A percentile compares a stretch with the other conserved stretches of the same genome.
Evolutionary conservation across 2,329 filamentous ascomycete species (phyloP).

Genomic region (Teratosphaeria pseudoeucalypti): DNA sequence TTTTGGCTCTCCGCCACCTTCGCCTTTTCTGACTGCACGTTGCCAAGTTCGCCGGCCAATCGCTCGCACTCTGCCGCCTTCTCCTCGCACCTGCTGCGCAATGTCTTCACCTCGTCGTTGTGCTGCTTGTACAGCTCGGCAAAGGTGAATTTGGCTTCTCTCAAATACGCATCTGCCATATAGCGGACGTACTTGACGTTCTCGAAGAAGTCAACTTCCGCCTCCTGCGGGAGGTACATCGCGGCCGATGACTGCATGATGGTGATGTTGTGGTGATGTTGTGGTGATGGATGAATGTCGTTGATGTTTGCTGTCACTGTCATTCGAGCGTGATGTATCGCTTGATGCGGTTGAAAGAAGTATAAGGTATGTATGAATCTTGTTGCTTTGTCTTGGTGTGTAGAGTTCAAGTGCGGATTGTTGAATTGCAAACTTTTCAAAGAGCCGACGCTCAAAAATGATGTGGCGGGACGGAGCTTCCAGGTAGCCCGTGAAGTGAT

Average conservation of each 20-base stretch:
- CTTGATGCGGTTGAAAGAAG: background rate
- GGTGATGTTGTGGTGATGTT: background rate
- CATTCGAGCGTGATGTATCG: background rate
- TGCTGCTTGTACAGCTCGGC: background rate
- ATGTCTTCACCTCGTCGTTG: background rate
- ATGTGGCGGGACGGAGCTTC: background rate
- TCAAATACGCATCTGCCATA: background rate
- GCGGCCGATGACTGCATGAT: background rate
- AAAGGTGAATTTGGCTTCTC: background rate
- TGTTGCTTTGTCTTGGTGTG: background rate
- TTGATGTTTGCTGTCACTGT: background rate
- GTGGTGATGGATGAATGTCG: background rate
- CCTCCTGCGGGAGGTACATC: background rate
- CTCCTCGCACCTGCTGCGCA: background rate
- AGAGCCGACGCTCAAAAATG: background rate
- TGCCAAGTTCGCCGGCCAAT: background rate
- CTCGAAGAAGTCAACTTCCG: background rate
- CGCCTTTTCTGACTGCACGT: background rate
- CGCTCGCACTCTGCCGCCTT: background rate
- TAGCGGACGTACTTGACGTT: background rate
- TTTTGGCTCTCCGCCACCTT: background rate
- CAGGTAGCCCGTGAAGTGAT: background rate
- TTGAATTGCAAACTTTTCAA: background rate
- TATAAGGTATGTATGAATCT: background rate
- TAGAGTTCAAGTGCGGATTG: background rate